Percentiles rank a stretch among this genome's conserved stretches.
Conservation (phyloP, 495 filamentous ascomycete genomes). For the Tuber calosporum region DNA sequence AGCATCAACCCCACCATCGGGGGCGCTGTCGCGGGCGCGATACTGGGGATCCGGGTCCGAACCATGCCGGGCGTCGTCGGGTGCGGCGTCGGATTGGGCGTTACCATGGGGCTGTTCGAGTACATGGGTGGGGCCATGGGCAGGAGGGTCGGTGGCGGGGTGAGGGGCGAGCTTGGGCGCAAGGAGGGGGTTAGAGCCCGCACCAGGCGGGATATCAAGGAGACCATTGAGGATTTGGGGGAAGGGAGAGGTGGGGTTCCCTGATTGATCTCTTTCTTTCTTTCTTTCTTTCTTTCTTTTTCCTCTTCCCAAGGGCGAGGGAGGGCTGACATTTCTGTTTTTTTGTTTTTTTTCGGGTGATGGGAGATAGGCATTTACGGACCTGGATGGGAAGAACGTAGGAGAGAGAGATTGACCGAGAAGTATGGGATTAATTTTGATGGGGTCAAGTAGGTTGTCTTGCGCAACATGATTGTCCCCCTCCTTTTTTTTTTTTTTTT, state of each 20-base stretch:
- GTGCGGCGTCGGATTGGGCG: conserved; percentile 59
- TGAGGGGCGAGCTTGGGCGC: conserved; percentile 68
- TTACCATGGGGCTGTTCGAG: conserved; percentile 61
- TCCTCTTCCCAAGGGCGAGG: not conserved
- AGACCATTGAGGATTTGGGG: conserved; percentile 74
- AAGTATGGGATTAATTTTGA: conserved; percentile 82
- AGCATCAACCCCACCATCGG: conserved; percentile 61
- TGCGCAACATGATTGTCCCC: not conserved
- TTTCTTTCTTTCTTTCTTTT: not conserved
- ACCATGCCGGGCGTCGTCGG: conserved; percentile 74
- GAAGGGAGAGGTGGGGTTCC: conserved; percentile 48
- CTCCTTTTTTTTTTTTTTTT: not conserved
- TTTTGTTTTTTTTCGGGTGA: not conserved
- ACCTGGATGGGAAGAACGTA: conserved; percentile 79
- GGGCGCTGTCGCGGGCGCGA: conserved; percentile 63
- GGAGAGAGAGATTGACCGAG: conserved; percentile 74
- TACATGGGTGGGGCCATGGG: conserved; percentile 63
- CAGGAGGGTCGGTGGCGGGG: conserved; percentile 46
- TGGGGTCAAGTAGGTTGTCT: conserved; percentile 43
- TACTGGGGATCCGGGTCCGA: conserved; percentile 64
- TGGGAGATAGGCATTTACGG: conserved; percentile 61
- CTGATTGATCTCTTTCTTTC: not conserved
- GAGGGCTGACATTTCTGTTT: not conserved
- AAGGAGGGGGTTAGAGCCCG: conserved; percentile 69
- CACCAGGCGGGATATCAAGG: conserved; percentile 66